Evolutionary conservation across 441 rosid species (phyloP), one percentile per base, ranked within the genome.

Genomic region (Raphanus hybrid): DNA sequence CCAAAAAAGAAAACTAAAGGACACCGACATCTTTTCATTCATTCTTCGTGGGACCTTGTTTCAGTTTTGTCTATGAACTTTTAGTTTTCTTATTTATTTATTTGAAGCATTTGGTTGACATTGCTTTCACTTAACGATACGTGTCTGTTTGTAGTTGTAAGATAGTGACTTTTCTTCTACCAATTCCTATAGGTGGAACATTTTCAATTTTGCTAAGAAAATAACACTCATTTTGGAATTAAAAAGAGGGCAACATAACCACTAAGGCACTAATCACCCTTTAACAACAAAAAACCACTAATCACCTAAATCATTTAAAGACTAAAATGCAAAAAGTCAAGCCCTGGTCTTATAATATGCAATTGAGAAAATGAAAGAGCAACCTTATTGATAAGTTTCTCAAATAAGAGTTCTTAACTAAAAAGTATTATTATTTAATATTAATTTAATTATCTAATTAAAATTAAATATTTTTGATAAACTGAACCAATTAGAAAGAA

Each of bases 31-130:
- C 26, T 54, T 54, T 23, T 54, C 59, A 16, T 54, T 16, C 59
- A 54, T 54, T 54, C 59, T 7, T 54, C 26, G 59, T 54, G 59
- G 59, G 59, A 54, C 59, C 59, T 54, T 52, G 23, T 52, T 16
- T 16, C 59, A 54, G 26, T 54, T 52, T 15, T 54, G 26, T 54
- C 16, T 54, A 54, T 54, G 59, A 54, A 23, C 3, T 16, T 52
- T 54, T 16, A 54, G 26, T 54, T 54, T 54, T 54, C 59, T 54
- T 54, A 54, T 54, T 54, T 54, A 15, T 52, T 52, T 52, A 52
- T 2, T 52, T 15, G 8, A 52, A 52, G 6, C 23, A 52, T 37
- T 37, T 45, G 16, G 16, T 12, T 48, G 16, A 48, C 5, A 48
- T 48, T 12, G 54, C 54, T 12, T 12, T n/a, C 54, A 48, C 16